Conservation (phyloP, 805 yeast species). For the Saccharomycopsis oosterbeekiorum region DNA sequence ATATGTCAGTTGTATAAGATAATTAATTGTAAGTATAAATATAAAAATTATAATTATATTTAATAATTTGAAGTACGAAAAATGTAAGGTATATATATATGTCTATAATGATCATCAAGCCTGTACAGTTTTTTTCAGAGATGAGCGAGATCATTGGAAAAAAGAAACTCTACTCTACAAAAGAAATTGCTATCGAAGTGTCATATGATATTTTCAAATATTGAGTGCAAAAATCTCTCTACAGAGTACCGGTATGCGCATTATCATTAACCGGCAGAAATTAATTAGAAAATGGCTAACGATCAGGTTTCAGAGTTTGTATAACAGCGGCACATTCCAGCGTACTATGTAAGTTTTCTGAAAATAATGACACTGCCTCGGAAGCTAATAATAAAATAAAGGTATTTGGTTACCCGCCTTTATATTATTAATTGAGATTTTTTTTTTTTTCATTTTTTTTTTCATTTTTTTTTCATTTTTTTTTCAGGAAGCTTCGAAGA, state of each 20-base stretch:
- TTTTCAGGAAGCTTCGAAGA: no score
- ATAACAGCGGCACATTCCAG: no score
- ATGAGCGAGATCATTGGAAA: not conserved
- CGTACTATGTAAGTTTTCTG: no score
- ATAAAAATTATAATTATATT: not conserved
- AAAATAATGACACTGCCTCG: no score
- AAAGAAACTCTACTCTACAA: not conserved
- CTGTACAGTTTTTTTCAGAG: not conserved
- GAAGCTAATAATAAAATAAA: no score
- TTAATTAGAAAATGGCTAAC: no score
- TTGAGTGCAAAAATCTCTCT: not conserved
- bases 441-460: no score
- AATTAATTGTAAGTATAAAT: not conserved
- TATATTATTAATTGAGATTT: no score
- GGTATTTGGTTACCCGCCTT: no score
- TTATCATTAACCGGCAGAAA: not conserved
- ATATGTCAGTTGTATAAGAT: constrained; percentile 19
- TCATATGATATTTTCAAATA: not conserved
- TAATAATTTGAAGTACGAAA: not conserved
- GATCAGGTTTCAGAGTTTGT: no score
- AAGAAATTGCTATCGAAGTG: not conserved
- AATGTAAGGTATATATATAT: not conserved
- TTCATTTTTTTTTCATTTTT: not conserved
- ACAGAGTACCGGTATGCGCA: not conserved
- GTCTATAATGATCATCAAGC: not conserved